phyloP scores from a whole-genome alignment of 169 alveolate genomes.

The Babesia ovata region DNA sequence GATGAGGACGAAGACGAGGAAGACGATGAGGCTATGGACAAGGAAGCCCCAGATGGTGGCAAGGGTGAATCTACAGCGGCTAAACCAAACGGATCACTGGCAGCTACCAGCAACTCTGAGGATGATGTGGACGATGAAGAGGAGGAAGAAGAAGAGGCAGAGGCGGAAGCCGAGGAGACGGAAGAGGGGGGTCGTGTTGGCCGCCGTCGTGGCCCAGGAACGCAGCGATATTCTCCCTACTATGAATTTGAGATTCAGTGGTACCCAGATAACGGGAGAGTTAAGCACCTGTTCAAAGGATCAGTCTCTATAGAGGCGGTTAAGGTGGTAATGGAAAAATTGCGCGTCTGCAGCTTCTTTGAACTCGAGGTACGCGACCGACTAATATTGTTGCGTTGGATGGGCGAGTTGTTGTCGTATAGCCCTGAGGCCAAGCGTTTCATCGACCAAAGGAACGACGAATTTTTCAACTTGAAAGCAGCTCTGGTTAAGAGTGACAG shows the following conservation, averaged over 20 bases:
- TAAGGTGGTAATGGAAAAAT: conserved; percentile 28
- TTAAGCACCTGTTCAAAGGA: conserved; percentile 37
- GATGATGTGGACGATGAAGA: conserved; percentile 32
- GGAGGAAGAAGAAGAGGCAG: conserved; percentile 14
- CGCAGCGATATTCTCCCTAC: conserved; percentile 50
- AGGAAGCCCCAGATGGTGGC: neutral
- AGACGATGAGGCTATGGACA: neutral
- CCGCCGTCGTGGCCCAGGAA: conserved; percentile 50
- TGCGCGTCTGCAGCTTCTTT: conserved; percentile 17
- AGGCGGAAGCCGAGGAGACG: conserved; percentile 8
- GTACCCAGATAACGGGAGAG: conserved; percentile 43
- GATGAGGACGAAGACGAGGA: conserved; percentile 37
- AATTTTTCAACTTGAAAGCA: conserved; percentile 27
- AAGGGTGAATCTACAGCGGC: neutral
- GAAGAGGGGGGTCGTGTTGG: conserved; percentile 21
- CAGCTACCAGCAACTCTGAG: neutral
- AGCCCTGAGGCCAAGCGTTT: conserved; percentile 19
- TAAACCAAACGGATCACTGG: neutral
- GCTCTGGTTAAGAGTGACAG: conserved; percentile 19
- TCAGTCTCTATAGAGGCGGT: conserved; percentile 19
- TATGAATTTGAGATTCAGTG: conserved; percentile 56
- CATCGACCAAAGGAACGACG: conserved; percentile 53
- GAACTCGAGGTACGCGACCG: conserved; percentile 51
- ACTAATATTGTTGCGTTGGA: conserved; percentile 34
- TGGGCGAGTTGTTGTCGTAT: conserved; percentile 34